Percentiles rank a stretch among this genome's conserved stretches.
Evolutionary conservation across 495 filamentous ascomycete genomes (phyloP).

Genomic region (Penicillium canariense): DNA sequence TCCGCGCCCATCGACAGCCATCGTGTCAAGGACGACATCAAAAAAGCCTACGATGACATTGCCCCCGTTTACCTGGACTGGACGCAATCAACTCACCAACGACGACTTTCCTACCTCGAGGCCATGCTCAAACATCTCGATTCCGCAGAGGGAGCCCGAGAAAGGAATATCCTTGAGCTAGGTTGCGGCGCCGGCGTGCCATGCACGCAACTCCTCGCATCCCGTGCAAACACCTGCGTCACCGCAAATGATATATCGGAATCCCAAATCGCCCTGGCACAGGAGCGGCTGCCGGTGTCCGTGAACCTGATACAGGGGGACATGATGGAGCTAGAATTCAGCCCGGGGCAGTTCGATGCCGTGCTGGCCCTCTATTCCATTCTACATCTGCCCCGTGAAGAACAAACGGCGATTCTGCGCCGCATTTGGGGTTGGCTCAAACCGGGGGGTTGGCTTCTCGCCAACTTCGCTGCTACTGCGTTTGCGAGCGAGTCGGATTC

Average conservation of each 20-base stretch:
- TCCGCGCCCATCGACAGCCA: background rate
- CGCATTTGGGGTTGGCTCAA: conserved; percentile 41
- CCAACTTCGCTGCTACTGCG: conserved; percentile 35
- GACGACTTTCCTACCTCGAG: conserved; percentile 31
- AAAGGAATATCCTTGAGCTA: conserved; percentile 33
- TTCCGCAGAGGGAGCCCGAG: background rate
- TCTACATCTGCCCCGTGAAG: conserved; percentile 43
- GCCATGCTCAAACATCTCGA: conserved; percentile 23
- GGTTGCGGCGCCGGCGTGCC: conserved; percentile 44
- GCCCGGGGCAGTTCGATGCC: conserved; percentile 29
- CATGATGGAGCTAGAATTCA: conserved; percentile 41
- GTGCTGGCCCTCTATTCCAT: conserved; percentile 44
- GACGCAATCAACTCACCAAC: conserved; percentile 25
- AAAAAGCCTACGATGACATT: conserved; percentile 41
- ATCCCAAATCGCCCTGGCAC: conserved; percentile 35
- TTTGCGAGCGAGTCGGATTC: conserved; percentile 13
- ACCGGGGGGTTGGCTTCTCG: conserved; percentile 35
- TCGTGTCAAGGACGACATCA: conserved; percentile 21
- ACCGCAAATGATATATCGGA: conserved; percentile 42
- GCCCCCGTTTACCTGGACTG: conserved; percentile 37
- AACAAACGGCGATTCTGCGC: conserved; percentile 34
- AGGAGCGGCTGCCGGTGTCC: conserved; percentile 11
- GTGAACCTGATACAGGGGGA: conserved; percentile 34
- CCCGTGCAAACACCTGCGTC: conserved; percentile 13
- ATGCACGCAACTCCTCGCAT: conserved; percentile 27